Base-by-base conservation (phyloP, 2,329 filamentous ascomycete genomes). In the Alternaria rosae region DNA sequence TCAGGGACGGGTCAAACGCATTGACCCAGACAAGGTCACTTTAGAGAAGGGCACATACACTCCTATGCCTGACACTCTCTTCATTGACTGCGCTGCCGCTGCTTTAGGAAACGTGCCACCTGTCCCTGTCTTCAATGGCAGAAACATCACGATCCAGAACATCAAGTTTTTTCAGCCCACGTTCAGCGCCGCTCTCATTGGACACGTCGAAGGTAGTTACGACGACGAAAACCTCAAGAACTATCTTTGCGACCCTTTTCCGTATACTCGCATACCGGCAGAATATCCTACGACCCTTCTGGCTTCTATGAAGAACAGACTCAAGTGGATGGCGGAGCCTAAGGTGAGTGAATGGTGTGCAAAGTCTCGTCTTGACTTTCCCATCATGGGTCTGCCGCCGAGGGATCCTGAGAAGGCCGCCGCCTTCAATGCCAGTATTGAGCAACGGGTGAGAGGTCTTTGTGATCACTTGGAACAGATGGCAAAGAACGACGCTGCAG, bases 41-140 rank as follows among this genome's bases (percentile, higher is more conserved):
- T 13, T 43, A 21, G 41, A 43, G 20, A 43, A 43, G 41, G 41
- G 41, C 20, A 43, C 41, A 13, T 43, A 43, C 11, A 43, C 11
- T 20, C 41, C 41, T 20, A 17, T 43, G 3, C 41, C 20, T 21
- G 57, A 56, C 32, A 56, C 38, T 35, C 42, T 64, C 51, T 41
- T 60, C 11, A 21, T 43, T 2, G 11, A 43, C 20, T 43, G 41
- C 1, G 1, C 41, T 43, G 41, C 41, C 9, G 0, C 17, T 21
- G 11, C 0, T 43, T 5, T 43, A 5, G 41, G 17, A 43, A 43
- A 43, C 20, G 17, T 13, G 41, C 35, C n/a, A 11, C 35, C 35
- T 11, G 8, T 7, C 6, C 41, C 41, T 0, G 41, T 43, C 41
- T 43, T 43, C 7, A 43, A 21, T 43, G 11, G 41, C 41, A 43